Base-by-base conservation (phyloP, 2,329 filamentous ascomycete species). In the Scleromitrula shiraiana region DNA sequence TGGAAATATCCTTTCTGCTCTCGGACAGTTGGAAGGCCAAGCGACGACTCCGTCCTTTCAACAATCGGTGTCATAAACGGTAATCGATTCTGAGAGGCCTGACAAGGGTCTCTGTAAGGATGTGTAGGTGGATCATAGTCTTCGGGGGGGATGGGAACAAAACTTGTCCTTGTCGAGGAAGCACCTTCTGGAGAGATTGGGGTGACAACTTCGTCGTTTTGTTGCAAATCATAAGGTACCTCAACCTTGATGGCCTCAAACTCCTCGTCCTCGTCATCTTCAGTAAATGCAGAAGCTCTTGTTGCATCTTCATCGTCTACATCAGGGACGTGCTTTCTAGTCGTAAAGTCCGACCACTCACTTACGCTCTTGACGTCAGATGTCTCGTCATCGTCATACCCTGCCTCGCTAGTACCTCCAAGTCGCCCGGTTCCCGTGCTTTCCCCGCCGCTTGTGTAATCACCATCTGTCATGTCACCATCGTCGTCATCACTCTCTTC, bases 31-130 rank as follows among this genome's bases (percentile, higher is more conserved):
- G 78, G 76, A 35, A 83, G 68, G 29, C 83, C 83, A 5, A 97
- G 69, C 0, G 90, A 96, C 9, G 83, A 85, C 67, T 98, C 93
- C 0, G 93, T 98, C 59, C 88, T 83, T 66, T 98, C 93, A 1
- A 93, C 91, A 56, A 98, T 98, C 1, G 93, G 93, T 0, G 93
- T 98, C 93, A 98, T 97, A 65, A 97, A 98, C 3, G 91, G 93
- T 8, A 97, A 73, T 46, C 90, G 83, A 67, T 90, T 95, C 61
- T 96, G 94, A 51, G 89, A 88, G 65, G 83, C 75, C 64, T 89
- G 77, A 29, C 71, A 77, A 62, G 88, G 80, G 66, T 95, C 86
- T 62, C 89, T 82, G 73, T 85, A 95, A 50, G 87, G 85, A 40
- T 83, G 77, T 49, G 77, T 84, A 15, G 88, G 84, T 37, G 87